These are phyloP conservation scores for Phytophthora colocasiae DNA, from an alignment of 352 stramenopile genomes.

Conservation along the genomic window DNA sequence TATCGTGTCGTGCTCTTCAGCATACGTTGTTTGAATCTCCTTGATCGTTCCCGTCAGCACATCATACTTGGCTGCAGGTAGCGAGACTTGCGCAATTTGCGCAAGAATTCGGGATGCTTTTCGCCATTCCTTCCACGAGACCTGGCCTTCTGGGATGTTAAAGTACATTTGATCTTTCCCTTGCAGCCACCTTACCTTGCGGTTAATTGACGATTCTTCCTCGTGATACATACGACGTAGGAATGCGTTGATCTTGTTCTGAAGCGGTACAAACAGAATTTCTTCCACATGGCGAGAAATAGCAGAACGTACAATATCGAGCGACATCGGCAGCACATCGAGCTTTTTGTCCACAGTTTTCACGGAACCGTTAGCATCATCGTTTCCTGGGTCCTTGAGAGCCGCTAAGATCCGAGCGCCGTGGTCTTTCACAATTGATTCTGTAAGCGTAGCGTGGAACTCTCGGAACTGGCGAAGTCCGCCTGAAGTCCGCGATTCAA, in stretches of 20 bases:
- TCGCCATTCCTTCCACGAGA: slow-evolving; percentile 89
- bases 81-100: slow-evolving; percentile 53
- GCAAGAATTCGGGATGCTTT: slow-evolving; percentile 75
- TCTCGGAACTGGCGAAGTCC: slow-evolving; percentile 68
- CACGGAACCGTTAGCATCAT: slow-evolving; percentile 18
- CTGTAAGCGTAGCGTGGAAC: slow-evolving; percentile 64
- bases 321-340: slow-evolving; percentile 45
- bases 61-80: slow-evolving; percentile 85
- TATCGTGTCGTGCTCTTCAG: slow-evolving; percentile 73
- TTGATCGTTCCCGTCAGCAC: slow-evolving; percentile 76
- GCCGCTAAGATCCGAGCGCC: slow-evolving; percentile 65
- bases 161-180: slow-evolving; percentile 92
- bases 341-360: slow-evolving; percentile 29
- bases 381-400: slow-evolving; percentile 55
- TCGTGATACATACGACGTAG: slow-evolving; percentile 74
- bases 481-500: slow-evolving; percentile 53
- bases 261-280: slow-evolving; percentile 70
- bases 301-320: slow-evolving; percentile 60
- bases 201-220: slow-evolving; percentile 82
- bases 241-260: slow-evolving; percentile 64
- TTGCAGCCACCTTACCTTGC: slow-evolving; percentile 89
- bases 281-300: slow-evolving; percentile 87
- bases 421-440: slow-evolving; percentile 73
- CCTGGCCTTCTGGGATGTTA: slow-evolving; percentile 84
- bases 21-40: slow-evolving; percentile 80